A percentile compares a stretch with the other conserved stretches of the same genome.
phyloP scores from a whole-genome alignment of 805 yeast species.

The Monosporozyma yasuniensis region DNA sequence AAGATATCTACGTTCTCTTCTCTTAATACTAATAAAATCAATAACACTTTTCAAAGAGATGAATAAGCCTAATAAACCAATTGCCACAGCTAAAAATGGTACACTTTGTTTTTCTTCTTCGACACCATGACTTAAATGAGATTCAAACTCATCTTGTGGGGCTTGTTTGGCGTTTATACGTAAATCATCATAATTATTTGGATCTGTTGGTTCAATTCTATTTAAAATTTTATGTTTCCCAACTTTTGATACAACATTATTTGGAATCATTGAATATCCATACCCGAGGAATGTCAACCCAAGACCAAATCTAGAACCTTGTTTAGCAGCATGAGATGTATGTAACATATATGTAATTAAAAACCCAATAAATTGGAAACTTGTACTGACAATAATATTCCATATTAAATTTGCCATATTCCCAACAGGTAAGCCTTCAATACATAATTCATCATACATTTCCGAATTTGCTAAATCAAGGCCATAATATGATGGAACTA shows the following conservation, averaged over 20 bases:
- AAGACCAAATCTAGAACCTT: conserved; percentile 87
- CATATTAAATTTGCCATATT: conserved; percentile 79
- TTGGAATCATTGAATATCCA: conserved; percentile 51
- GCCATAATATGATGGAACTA: conserved; percentile 96
- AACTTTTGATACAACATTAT: conserved; percentile 28
- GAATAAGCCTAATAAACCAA: conserved; percentile 61
- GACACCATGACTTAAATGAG: conserved; percentile 24
- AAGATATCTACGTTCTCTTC: conserved; percentile 46
- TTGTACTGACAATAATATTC: conserved; percentile 82
- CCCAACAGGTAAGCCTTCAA: conserved; percentile 95
- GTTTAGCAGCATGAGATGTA: conserved; percentile 94
- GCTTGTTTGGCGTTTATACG: conserved; percentile 18
- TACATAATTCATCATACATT: conserved; percentile 75
- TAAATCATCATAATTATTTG: conserved; percentile 45
- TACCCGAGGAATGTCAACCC: conserved; percentile 75
- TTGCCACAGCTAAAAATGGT: conserved; percentile 51
- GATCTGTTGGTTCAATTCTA: conserved; percentile 47
- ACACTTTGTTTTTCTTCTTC: conserved; percentile 29
- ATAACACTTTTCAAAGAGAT: conserved; percentile 57
- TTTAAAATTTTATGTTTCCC: conserved; percentile 24
- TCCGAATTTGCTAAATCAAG: conserved; percentile 57
- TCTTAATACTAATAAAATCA: conserved; percentile 68
- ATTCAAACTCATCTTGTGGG: conserved; percentile 23
- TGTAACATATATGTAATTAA: conserved; percentile 81
- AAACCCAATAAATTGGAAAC: conserved; percentile 91